Conservation (phyloP, 2,329 filamentous ascomycete genomes). For the Phaeoacremonium minimum region DNA sequence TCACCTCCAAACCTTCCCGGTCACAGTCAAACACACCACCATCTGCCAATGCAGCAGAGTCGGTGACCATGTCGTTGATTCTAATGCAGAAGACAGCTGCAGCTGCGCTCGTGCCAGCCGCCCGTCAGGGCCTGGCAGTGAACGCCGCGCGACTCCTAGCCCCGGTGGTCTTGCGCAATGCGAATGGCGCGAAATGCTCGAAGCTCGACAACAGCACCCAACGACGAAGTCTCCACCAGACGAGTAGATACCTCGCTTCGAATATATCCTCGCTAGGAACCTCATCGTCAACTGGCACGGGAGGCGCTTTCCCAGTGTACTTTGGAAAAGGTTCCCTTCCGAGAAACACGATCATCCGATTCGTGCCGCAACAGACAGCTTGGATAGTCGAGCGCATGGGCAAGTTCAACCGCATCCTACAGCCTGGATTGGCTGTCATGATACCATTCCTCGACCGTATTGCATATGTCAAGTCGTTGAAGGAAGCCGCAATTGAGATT, state of each 20-base stretch:
- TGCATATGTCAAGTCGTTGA: constrained; percentile 95
- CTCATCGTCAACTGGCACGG: constrained; percentile 22
- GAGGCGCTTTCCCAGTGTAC: constrained; percentile 56
- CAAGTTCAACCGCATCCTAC: constrained; percentile 88
- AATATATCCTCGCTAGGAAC: constrained; percentile 15
- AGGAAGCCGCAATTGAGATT: constrained; percentile 94
- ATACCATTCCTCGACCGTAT: constrained; percentile 92
- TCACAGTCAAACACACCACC: not conserved
- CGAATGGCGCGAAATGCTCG: no score
- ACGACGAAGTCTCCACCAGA: constrained; percentile 8
- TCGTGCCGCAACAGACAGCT: constrained; percentile 98
- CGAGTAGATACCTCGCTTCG: constrained; percentile 12
- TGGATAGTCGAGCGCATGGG: constrained; percentile 99
- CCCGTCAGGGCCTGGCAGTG: constrained; percentile 5
- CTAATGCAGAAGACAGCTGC: constrained; percentile 7
- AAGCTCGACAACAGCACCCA: constrained; percentile 2
- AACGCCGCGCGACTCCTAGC: constrained; percentile 5
- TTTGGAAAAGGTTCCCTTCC: constrained; percentile 74
- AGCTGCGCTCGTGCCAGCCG: constrained; percentile 7
- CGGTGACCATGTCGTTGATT: constrained; percentile 12
- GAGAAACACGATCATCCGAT: constrained; percentile 90
- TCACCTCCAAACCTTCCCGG: no score
- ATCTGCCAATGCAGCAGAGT: constrained; percentile 9
- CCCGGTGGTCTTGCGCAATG: constrained; percentile 3
- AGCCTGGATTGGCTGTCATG: constrained; percentile 85